Conservation (phyloP, 805 yeast genomes). For the Alloascoidea hylecoeti region DNA sequence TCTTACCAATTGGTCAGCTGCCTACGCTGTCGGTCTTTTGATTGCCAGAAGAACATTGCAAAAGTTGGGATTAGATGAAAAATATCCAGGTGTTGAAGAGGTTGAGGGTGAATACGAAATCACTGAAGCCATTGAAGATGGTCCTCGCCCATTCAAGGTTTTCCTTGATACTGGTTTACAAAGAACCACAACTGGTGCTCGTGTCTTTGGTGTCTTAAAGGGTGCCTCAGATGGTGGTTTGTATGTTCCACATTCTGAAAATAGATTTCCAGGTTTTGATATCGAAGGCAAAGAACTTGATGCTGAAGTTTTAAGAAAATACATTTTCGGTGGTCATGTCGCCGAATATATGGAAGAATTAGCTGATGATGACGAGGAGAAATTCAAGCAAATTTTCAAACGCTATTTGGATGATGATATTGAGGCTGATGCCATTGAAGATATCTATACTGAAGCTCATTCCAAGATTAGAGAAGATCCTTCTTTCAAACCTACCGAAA, state of each 20-base stretch:
- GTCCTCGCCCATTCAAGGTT: slow-evolving; percentile 99
- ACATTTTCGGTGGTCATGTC: slow-evolving; percentile 99
- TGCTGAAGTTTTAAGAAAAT: slow-evolving; percentile 93
- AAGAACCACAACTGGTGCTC: slow-evolving; percentile 99
- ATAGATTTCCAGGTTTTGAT: slow-evolving; percentile 99
- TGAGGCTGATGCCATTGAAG: slow-evolving; percentile 95
- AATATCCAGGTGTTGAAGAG: slow-evolving; percentile 97
- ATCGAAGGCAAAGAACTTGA: slow-evolving; percentile 97
- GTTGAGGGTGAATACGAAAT: slow-evolving; percentile 98
- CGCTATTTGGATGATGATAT: slow-evolving; percentile 93
- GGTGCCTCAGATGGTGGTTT: slow-evolving; percentile 99
- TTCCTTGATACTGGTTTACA: slow-evolving; percentile 98
- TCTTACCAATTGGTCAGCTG: slow-evolving; percentile 99
- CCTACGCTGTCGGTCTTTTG: slow-evolving; percentile 96
- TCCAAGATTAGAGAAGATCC: slow-evolving; percentile 96
- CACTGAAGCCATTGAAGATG: slow-evolving; percentile 99
- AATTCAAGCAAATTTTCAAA: slow-evolving; percentile 92
- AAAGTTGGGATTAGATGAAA: slow-evolving; percentile 96
- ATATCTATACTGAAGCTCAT: slow-evolving; percentile 89
- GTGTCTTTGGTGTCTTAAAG: slow-evolving; percentile 97
- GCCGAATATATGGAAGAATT: slow-evolving; percentile 99
- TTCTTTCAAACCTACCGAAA: slow-evolving; percentile 72
- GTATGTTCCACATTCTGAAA: slow-evolving; percentile 97
- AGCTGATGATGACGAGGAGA: slow-evolving; percentile 99
- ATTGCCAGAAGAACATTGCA: slow-evolving; percentile 98